A percentile compares a stretch with the other conserved stretches of the same genome.
These are phyloP conservation scores for Pseudogymnoascus sp. DNA, from an alignment of 2,329 filamentous ascomycete genomes.

Conservation along the genomic window DNA sequence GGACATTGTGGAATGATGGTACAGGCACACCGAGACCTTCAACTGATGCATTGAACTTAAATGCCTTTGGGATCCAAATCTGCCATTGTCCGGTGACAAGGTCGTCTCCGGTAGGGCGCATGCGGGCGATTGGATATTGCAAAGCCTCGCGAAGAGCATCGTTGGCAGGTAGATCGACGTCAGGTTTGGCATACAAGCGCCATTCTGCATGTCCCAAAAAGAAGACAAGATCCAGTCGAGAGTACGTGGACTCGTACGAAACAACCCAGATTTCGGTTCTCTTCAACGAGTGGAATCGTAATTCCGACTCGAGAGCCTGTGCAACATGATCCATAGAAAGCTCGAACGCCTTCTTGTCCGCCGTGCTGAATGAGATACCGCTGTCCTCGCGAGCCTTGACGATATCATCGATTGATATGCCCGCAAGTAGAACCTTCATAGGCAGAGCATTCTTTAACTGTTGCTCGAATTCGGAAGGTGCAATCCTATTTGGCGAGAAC, in stretches of 20 bases:
- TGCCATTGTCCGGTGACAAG: conserved; percentile 37
- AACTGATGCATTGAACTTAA: conserved; percentile 29
- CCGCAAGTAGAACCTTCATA: conserved; percentile 31
- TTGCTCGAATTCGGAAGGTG: conserved; percentile 37
- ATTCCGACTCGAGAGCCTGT: conserved; percentile 25
- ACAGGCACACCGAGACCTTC: conserved; percentile 26
- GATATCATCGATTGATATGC: conserved; percentile 23
- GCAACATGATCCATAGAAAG: conserved; percentile 27
- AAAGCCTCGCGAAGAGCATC: conserved; percentile 35
- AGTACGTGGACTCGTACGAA: conserved; percentile 32
- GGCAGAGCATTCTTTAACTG: conserved; percentile 36
- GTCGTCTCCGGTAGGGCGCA: conserved; percentile 28
- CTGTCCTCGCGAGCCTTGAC: conserved; percentile 14
- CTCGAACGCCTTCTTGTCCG: conserved; percentile 24
- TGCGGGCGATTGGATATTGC: conserved; percentile 38
- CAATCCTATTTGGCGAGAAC: conserved; percentile 23
- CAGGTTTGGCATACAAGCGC: conserved; percentile 40
- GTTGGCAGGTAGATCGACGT: conserved; percentile 29
- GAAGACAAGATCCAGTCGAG: conserved; percentile 33
- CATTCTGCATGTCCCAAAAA: conserved; percentile 32
- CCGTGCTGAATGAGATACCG: conserved; percentile 13
- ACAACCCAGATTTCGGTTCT: conserved; percentile 35
- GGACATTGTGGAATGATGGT: conserved; percentile 15
- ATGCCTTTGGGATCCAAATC: conserved; percentile 33
- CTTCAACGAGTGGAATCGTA: conserved; percentile 28